phyloP scores from a whole-genome alignment of 192 early-diverging fungal species.

The Entomortierella parvispora region DNA sequence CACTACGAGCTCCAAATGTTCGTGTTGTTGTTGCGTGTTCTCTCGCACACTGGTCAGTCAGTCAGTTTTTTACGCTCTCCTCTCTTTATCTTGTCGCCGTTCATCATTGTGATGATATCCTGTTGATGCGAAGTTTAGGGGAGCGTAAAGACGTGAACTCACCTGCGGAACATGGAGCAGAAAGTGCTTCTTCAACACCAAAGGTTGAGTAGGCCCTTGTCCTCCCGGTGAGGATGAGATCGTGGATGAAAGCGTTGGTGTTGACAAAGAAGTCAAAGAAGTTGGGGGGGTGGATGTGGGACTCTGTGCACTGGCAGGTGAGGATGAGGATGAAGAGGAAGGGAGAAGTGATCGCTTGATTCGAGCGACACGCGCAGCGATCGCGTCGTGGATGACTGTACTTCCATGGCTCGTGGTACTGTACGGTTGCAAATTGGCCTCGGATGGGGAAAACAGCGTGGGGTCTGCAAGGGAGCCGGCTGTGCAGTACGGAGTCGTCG shows the following conservation, averaged over 20 bases:
- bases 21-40: too few relatives aligned
- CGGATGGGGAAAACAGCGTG: constrained; percentile 19
- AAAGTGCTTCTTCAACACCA: constrained; percentile 35
- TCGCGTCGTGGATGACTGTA: constrained; percentile 31
- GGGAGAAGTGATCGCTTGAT: constrained; percentile 33
- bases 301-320: neutral
- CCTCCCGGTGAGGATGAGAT: neutral
- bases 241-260: neutral
- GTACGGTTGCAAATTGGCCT: constrained; percentile 23
- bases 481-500: neutral
- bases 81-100: too few relatives aligned
- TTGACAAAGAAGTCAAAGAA: neutral
- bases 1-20: too few relatives aligned
- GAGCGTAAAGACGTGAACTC: too few relatives aligned
- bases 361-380: constrained; percentile 33
- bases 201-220: constrained; percentile 1
- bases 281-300: neutral
- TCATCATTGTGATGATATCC: too few relatives aligned
- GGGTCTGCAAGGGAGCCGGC: constrained; percentile 19
- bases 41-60: too few relatives aligned
- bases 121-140: too few relatives aligned
- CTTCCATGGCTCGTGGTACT: constrained; percentile 9
- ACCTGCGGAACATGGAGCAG: constrained; percentile 49
- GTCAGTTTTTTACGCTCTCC: too few relatives aligned
- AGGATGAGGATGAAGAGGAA: constrained; percentile 5